Evolutionary conservation across 108 stramenopile genomes (phyloP), one percentile per base, ranked within the genome.

Genomic region (Fragilaria radians): DNA sequence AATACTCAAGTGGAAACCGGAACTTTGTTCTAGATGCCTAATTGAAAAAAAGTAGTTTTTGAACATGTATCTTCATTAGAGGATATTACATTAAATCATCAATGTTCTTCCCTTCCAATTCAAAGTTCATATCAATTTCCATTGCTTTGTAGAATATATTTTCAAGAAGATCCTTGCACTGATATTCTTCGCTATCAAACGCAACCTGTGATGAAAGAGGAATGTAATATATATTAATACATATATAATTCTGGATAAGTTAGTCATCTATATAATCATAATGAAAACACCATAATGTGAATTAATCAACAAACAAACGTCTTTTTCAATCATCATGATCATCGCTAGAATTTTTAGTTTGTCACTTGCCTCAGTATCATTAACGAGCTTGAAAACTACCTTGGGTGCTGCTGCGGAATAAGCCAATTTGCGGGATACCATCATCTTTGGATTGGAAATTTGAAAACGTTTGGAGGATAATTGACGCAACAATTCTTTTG

Each of bases 401-500:
- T 67, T 66, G 11, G 87, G 87, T 9, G 83, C 57, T 52, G 68
- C 65, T 5, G 81, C 67, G 4, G 70, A 72, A 22, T 70, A 68
- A 18, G 69, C 52, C 1, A 89, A 68, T 23, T 65, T 66, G 21
- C 76, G 52, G 57, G 70, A 79, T 19, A 89, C 64, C 34, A 77
- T 72, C 25, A 89, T 57, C 32, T 85, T 89, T 1, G 87, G 80
- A 50, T 89, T 89, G 50, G 77, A 66, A 9, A 65, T 53, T 18
- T 49, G 28, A 54, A 67, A 85, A 46, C 87, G 53, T 19, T 66
- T 54, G 17, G 81, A 74, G 29, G 77, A 72, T 52, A 89, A 64
- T 65, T 89, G 87, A 14, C 87, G 76, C 54, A 82, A 73, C 22
- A 89, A 50, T 68, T 89, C 87, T 36, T 82, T 61, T n/a, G 83